Evolutionary conservation across 2,329 filamentous ascomycete genomes (phyloP), one percentile per base, ranked within the genome.

Genomic region (Zalaria obscura): DNA sequence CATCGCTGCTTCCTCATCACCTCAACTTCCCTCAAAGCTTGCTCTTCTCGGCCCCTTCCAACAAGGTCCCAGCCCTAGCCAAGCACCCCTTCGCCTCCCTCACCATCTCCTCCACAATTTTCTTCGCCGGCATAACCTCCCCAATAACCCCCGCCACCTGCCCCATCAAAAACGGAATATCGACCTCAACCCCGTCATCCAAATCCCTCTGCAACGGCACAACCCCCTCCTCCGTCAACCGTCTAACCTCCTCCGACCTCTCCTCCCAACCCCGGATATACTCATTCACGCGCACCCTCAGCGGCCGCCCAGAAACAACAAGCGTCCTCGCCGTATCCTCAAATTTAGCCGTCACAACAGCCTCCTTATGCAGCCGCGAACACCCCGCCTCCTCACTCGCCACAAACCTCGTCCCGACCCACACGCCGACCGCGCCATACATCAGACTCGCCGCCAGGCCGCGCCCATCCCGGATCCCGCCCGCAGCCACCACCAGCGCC

Each of bases 341-440:
- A 53, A 85, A 88, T 7, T 68, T 72, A 43, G 86, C 89, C n/a
- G 64, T 67, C 2, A 94, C 81, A 0, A 95, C 87, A 27, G 79
- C 81, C 51, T 81, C 68, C 66, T 95, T 95, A 62, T 95, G 88
- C 66, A 78, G 67, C 51, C 80, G 72, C 58, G 80, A 83, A 54
- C 85, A 88, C 10, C 79, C 80, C 1, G 87, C 87, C 66, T 95
- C 89, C 29, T 68, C 70, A 5, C 76, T 77, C 1, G 89, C 88
- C 10, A 95, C 85, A 61, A 95, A 95, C 18, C 89, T 71, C 45
- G 89, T 95, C 27, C 89, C 89, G 1, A 96, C 88, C 89, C 89
- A 96, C 1, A 93, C 89, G 7, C 84, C 89, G 3, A 73, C 70
- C 1, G 88, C 89, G 10, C 89, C 89, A 55, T 91, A 82, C 78